Percentiles rank a stretch among this genome's conserved stretches.
These are phyloP conservation scores for Jimgerdemannia flammicorona DNA, from an alignment of 192 early-diverging fungal species.

Conservation along the genomic window DNA sequence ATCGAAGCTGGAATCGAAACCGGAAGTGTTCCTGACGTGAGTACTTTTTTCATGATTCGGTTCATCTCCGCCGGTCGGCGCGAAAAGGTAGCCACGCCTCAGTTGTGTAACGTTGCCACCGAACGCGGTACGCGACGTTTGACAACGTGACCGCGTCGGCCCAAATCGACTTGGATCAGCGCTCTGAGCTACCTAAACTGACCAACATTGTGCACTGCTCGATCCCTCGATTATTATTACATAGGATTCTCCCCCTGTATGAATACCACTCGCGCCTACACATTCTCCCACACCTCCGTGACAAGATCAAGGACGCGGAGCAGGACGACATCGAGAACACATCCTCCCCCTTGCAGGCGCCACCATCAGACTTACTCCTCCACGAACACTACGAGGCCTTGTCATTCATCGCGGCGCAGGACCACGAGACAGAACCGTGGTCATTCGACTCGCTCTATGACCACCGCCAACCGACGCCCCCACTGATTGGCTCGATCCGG, in stretches of 20 bases:
- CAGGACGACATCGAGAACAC: neutral
- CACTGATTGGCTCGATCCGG: conserved; percentile 28
- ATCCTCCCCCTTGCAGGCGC: neutral
- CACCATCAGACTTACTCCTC: neutral
- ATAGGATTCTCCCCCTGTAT: conserved; percentile 32
- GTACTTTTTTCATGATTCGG: neutral
- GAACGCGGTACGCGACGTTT: neutral
- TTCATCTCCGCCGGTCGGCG: neutral
- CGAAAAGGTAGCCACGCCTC: no score
- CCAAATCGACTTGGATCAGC: no score
- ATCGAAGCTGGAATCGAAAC: conserved; percentile 14
- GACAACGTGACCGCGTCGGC: neutral
- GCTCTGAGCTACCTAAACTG: no score
- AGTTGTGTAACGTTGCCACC: no score
- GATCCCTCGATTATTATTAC: no score
- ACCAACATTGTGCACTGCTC: no score
- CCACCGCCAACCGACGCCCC: conserved; percentile 23
- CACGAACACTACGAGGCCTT: neutral
- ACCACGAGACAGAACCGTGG: neutral
- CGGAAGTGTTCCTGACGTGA: conserved; percentile 37
- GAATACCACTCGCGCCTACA: conserved; percentile 29
- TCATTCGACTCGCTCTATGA: conserved; percentile 16
- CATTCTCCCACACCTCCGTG: conserved; percentile 10
- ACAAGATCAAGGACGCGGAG: neutral
- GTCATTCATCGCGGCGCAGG: conserved; percentile 5